Evolutionary conservation across 768 basidiomycete species (phyloP).

Genomic region (Suillus spraguei): DNA sequence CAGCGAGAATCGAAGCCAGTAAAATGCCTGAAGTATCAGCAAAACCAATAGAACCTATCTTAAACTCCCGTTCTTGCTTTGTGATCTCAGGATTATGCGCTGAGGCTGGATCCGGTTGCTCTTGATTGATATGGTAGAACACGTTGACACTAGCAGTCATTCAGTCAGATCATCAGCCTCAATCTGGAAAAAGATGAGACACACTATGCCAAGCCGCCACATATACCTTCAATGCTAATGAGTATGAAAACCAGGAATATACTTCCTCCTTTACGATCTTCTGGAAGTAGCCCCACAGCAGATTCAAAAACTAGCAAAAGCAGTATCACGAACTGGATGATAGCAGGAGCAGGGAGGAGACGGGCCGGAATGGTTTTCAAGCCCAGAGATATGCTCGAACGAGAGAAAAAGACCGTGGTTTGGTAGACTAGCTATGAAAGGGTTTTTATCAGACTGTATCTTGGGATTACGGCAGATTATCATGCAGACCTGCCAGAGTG

Average conservation of each 20-base stretch:
- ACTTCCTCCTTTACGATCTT: conserved; percentile 44
- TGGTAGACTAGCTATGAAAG: conserved; percentile 75
- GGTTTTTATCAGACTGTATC: background rate
- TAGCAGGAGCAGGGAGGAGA: conserved; percentile 73
- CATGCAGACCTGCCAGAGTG: conserved; percentile 79
- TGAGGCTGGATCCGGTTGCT: conserved; percentile 50
- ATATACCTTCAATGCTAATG: conserved; percentile 87
- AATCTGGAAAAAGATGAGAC: conserved; percentile 29
- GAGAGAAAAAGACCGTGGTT: conserved; percentile 90
- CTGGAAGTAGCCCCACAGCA: conserved; percentile 64
- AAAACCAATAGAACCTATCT: conserved; percentile 88
- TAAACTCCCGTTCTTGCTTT: conserved; percentile 83
- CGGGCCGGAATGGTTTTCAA: conserved; percentile 73
- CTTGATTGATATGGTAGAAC: conserved; percentile 83
- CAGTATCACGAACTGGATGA: conserved; percentile 70
- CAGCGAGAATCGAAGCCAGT: conserved; percentile 41
- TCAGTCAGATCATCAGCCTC: conserved; percentile 8
- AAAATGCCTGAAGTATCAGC: conserved; percentile 78
- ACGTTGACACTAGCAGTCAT: conserved; percentile 72
- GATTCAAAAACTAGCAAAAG: conserved; percentile 64
- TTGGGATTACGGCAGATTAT: background rate
- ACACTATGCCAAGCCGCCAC: conserved; percentile 91
- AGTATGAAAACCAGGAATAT: conserved; percentile 72
- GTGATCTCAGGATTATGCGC: conserved; percentile 57
- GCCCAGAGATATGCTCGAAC: conserved; percentile 87